Base-by-base conservation (phyloP, 2,329 filamentous ascomycete genomes). In the Fonsecaea nubica region DNA sequence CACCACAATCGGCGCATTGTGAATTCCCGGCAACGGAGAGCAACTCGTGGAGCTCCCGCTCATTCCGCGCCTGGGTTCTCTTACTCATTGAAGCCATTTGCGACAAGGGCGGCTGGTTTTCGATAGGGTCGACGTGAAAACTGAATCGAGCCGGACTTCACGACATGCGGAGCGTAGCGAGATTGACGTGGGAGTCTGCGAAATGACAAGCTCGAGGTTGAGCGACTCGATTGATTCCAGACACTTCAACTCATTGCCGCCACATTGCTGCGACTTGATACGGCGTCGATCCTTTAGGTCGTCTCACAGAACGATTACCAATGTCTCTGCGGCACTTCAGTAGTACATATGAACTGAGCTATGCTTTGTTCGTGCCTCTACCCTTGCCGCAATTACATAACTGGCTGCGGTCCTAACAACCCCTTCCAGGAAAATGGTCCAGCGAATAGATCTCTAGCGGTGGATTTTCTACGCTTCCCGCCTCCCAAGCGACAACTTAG, bases 11-110 rank as follows among this genome's bases (percentile, higher is more conserved):
- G 70, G 95, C 95, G 82, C 95, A 99, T 75, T 88, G 84, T 77
- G 95, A 93, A 82, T 99, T 99, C 66, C 95, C 95, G 8, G 93
- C 87, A 9, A 96, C 85, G 72, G 91, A 91, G 72, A 98, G 90
- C 70, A 99, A 87, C 56, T 98, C 94, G 76, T 97, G 92, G 72
- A 99, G 85, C 63, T 88, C 84, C 77, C 92, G 92, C 83, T 99
- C 95, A 80, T 99, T 97, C 81, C 95, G 93, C 84, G 91, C 92
- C 85, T 97, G 94, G 83, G 97, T 92, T 81, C 95, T 92, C 86
- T 98, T 99, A 84, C 90, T 97, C 78, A 96, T 84, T 53, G 88
- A 61, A 63, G 86, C 85, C 64, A 91, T 86, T 91, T 93, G 25
- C 95, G 58, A 56, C 50, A 13, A 53, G 21, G 18, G 48, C 52